Percentiles rank a stretch among this genome's conserved stretches.
Conservation (phyloP, 1,284 basidiomycete genomes). For the Papiliotrema terrestris region DNA sequence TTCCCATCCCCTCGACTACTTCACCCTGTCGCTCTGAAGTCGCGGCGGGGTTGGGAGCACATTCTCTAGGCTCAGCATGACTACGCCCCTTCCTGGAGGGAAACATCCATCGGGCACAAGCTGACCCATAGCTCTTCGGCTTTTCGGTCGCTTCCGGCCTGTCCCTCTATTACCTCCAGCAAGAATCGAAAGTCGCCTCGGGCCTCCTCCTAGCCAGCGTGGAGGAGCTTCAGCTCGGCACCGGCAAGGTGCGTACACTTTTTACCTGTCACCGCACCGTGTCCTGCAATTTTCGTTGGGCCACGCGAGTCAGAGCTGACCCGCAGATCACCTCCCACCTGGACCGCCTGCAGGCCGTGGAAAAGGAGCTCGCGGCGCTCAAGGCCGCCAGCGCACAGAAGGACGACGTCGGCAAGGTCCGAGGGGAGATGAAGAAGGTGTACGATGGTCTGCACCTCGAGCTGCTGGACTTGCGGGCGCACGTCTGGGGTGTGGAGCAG, state of each 20-base stretch:
- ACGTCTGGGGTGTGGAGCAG: constrained; percentile 51
- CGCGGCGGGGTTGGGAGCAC: too few species aligned
- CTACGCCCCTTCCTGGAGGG: background rate
- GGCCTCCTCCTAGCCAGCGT: constrained; percentile 78
- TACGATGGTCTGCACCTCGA: constrained; percentile 55
- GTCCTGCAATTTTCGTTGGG: background rate
- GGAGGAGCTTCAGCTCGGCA: constrained; percentile 77
- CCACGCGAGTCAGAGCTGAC: background rate
- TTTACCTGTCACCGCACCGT: background rate
- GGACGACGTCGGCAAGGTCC: constrained; percentile 69
- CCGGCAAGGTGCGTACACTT: constrained; percentile 61
- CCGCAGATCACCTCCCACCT: constrained; percentile 75
- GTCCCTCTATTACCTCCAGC: constrained; percentile 79
- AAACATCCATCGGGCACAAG: background rate
- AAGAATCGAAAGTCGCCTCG: constrained; percentile 84
- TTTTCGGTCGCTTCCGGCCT: constrained; percentile 73
- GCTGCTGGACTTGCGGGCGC: constrained; percentile 46
- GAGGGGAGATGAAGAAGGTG: constrained; percentile 78
- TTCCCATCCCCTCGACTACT: too few species aligned
- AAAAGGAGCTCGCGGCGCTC: constrained; percentile 78
- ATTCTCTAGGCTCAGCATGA: too few species aligned
- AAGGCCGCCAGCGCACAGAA: constrained; percentile 64
- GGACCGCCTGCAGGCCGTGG: constrained; percentile 76
- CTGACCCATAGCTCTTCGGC: constrained; percentile 56
- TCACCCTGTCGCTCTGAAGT: too few species aligned